Base-by-base conservation (phyloP, 2,329 filamentous ascomycete genomes). In the Ophiocordyceps sinensis region DNA sequence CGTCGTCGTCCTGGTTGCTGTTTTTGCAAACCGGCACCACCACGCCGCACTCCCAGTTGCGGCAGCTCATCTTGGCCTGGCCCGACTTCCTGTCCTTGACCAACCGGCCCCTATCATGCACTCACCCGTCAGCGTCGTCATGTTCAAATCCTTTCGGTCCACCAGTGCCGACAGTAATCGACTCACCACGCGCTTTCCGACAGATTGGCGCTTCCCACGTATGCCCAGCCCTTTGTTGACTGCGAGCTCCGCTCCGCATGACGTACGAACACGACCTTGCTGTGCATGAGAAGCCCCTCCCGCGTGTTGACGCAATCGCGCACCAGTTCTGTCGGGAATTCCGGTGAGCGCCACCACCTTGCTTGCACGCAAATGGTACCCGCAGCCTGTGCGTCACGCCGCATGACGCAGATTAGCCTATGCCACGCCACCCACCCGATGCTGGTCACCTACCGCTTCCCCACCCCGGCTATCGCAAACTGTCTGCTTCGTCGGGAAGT, bases 21-120 rank as follows among this genome's bases (percentile, higher is more conserved):
- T 37, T 29, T 19, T 45, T 46, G 40, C 53, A 51, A 21, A 83
- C 66, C 10, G 79, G 77, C 34, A 95, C 57, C 21, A 96, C 51
- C 1, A 98, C 84, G 30, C 91, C 91, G 54, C 87, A 94, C 62
- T 96, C 91, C 88, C 89, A 96, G 58, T 96, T 98, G 41, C 84
- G 78, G 59, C 83, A 87, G 46, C 74, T 87, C 47, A 96, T 68
- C 58, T 86, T 94, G 12, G 77, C 74, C 45, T 73, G 61, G 45
- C 79, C 79, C 3, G 75, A 81, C 8, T 58, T 62, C 49, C 72
- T 77, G 51, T 93, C 81, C 52, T 79, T 78, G 41, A 79, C 75
- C 28, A 94, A 62, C 37, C 78, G 78, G 19, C 89, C 91, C 89
- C 82, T 85, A 26, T 7, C 23, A 9, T 45, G 38, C n/a, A 2